A percentile compares a stretch with the other conserved stretches of the same genome.
phyloP scores from a whole-genome alignment of 176 grass and related monocot genomes.

The Ensete ventricosum region DNA sequence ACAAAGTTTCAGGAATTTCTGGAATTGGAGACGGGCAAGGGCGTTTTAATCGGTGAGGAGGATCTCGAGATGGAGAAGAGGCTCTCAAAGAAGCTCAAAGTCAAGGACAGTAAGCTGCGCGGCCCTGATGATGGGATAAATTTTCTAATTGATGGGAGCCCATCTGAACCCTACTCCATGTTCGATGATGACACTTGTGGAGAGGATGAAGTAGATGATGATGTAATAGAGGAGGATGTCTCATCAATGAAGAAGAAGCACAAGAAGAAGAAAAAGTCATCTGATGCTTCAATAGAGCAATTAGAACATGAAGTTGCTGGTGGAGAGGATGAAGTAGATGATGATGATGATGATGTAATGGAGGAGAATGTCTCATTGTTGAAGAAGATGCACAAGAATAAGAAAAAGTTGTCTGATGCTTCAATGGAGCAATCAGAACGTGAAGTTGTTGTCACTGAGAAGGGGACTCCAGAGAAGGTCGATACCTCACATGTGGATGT shows the following conservation, averaged over 20 bases:
- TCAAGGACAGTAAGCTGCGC: slow-evolving; percentile 69
- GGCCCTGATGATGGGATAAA: slow-evolving; percentile 71
- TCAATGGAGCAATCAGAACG: not conserved
- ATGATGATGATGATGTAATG: not conserved
- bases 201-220: slow-evolving; percentile 16
- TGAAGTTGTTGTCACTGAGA: not conserved
- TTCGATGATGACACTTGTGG: slow-evolving; percentile 22
- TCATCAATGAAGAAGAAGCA: not conserved
- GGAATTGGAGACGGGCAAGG: slow-evolving; percentile 54
- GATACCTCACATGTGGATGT: not conserved
- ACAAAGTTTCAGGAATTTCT: slow-evolving; percentile 73
- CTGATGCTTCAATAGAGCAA: not conserved
- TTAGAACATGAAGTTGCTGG: not conserved
- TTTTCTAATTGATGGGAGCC: slow-evolving; percentile 39
- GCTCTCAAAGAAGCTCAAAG: slow-evolving; percentile 76
- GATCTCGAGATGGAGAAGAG: slow-evolving; percentile 66
- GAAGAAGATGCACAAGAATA: slow-evolving; percentile 7
- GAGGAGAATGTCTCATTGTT: not conserved
- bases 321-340: slow-evolving; percentile 15
- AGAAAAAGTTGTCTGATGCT: not conserved
- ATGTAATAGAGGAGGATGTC: not conserved
- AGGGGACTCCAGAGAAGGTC: not conserved
- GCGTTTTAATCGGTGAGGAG: slow-evolving; percentile 33
- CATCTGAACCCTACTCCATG: slow-evolving; percentile 28
- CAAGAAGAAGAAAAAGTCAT: slow-evolving; percentile 7